These are phyloP conservation scores for Xylaria bambusicola DNA, from an alignment of 495 filamentous ascomycete species.

Conservation along the genomic window DNA sequence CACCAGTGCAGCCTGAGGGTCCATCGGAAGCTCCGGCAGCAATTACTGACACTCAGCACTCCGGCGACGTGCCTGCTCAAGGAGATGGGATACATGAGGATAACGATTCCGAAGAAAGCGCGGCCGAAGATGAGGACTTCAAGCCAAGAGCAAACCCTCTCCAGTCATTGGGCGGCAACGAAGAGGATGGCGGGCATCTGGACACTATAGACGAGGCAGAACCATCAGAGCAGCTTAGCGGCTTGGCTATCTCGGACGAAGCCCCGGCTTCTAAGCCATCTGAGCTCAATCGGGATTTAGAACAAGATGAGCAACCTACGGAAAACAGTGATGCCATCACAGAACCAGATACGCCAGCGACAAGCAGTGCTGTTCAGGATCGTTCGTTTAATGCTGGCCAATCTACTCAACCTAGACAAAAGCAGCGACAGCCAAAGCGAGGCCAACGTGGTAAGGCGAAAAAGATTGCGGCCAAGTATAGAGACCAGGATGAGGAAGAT, in stretches of 20 bases:
- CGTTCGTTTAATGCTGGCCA: conserved; percentile 28
- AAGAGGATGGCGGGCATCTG: conserved; percentile 27
- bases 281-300: conserved; percentile 20
- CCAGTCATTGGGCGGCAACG: conserved; percentile 36
- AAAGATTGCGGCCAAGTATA: conserved; percentile 88
- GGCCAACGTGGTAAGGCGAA: conserved; percentile 85
- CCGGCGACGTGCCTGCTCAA: background rate
- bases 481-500: conserved; percentile 92
- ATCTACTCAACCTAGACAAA: conserved; percentile 32
- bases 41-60: background rate
- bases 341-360: conserved; percentile 25
- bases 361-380: conserved; percentile 17
- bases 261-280: background rate
- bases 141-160: conserved; percentile 45
- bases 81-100: conserved; percentile 14
- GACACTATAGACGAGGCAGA: conserved; percentile 22
- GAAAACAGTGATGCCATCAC: conserved; percentile 20
- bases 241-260: conserved; percentile 35
- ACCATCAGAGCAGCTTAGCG: conserved; percentile 32
- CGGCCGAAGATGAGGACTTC: conserved; percentile 32
- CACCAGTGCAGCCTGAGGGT: conserved; percentile 15
- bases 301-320: conserved; percentile 27
- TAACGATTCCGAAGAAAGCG: conserved; percentile 26
- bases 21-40: conserved; percentile 10
- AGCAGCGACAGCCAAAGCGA: conserved; percentile 55